Evolutionary conservation across 176 grass and related monocot genomes (phyloP).

Genomic region (Urochloa ruziziensis): DNA sequence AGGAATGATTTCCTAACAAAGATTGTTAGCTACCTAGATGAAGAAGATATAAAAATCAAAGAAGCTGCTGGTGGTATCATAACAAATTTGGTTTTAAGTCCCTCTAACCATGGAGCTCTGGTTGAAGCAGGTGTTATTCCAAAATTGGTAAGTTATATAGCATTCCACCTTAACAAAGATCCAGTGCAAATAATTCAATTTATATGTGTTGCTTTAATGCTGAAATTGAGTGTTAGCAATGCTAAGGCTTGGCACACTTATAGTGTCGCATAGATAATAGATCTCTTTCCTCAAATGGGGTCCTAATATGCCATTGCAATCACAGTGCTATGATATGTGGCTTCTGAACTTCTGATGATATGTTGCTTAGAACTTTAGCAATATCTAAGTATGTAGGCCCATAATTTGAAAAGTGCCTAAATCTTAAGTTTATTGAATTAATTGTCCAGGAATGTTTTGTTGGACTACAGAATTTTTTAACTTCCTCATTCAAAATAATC

Average conservation of each 20-base stretch:
- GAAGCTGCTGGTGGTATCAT: constrained; percentile 60
- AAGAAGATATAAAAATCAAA: constrained; percentile 67
- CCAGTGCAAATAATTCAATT: constrained; percentile 6
- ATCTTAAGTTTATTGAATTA: not conserved
- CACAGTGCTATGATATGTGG: not conserved
- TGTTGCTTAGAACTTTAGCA: not conserved
- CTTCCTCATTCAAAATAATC: constrained; percentile 31
- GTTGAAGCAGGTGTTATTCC: constrained; percentile 65
- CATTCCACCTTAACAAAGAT: not conserved
- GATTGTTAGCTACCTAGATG: constrained; percentile 60
- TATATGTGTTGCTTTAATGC: not conserved
- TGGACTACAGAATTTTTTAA: not conserved
- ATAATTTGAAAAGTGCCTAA: not conserved
- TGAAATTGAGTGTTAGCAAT: not conserved
- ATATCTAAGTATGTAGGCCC: not conserved
- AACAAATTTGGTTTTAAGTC: constrained; percentile 63
- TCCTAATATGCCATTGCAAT: not conserved
- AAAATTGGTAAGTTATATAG: constrained; percentile 53
- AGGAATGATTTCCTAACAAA: constrained; percentile 42
- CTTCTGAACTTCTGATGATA: not conserved
- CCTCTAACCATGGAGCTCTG: constrained; percentile 41
- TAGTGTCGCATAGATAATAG: not conserved
- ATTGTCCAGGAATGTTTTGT: not conserved
- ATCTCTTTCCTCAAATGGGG: not conserved
- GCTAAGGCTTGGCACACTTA: not conserved